A percentile compares a stretch with the other conserved stretches of the same genome.
Evolutionary conservation across 2,329 filamentous ascomycete species (phyloP).

Genomic region (Fusarium sp.): DNA sequence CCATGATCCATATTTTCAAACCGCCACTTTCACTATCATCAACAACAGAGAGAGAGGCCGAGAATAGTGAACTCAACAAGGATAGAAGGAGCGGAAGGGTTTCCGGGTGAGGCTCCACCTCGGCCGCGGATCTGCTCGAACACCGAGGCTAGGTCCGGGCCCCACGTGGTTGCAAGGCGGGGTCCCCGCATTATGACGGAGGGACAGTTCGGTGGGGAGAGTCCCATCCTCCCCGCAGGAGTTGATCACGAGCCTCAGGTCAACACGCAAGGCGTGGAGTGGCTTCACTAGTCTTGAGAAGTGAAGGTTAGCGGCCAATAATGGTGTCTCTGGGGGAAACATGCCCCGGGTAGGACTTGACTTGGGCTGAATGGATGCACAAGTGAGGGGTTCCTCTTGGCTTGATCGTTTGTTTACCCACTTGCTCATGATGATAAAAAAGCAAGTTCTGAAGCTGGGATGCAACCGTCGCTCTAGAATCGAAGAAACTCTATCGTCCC

Average conservation of each 20-base stretch:
- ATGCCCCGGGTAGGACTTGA: too few relatives aligned
- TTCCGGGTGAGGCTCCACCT: not conserved
- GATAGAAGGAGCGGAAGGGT: not conserved
- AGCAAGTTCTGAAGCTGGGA: not conserved
- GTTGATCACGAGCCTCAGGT: slow-evolving; percentile 1
- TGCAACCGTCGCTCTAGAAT: not conserved
- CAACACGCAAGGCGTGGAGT: not conserved
- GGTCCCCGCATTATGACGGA: too few relatives aligned
- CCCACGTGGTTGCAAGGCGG: too few relatives aligned
- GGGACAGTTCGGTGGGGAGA: slow-evolving; percentile 1
- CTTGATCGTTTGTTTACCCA: not conserved
- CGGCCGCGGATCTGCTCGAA: too few relatives aligned
- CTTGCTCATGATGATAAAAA: not conserved
- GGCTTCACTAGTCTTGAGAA: not conserved
- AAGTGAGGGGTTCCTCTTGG: not conserved
- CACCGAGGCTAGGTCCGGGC: too few relatives aligned
- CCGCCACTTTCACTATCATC: not conserved
- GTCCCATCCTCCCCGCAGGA: not conserved
- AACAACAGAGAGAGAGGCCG: not conserved
- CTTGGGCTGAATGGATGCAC: not conserved
- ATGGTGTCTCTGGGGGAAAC: not conserved
- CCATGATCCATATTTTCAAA: not conserved
- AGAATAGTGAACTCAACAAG: not conserved
- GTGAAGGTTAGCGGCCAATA: not conserved
- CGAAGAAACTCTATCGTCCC: not conserved